Conservation (phyloP, 345 rosid genomes). For the Aethionema arabicum region DNA sequence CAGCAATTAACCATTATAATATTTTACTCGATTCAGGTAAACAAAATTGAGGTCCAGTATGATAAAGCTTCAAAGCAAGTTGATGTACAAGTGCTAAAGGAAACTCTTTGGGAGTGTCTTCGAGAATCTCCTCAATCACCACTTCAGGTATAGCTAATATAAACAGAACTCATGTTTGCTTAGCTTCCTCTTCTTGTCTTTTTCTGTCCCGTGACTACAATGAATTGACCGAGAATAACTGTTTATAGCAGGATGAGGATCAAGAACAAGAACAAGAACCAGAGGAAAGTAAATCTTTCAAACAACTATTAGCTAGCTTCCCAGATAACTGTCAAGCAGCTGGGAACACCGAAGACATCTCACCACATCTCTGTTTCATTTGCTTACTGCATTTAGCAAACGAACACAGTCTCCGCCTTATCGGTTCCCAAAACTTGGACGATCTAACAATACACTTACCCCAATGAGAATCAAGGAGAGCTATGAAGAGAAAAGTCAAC, state of each 20-base stretch:
- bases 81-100: constrained; percentile 81
- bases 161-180: not conserved
- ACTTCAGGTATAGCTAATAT: constrained; percentile 44
- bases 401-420: constrained; percentile 74
- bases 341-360: constrained; percentile 56
- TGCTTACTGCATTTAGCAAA: constrained; percentile 91
- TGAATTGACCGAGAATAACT: constrained; percentile 23
- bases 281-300: constrained; percentile 61
- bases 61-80: constrained; percentile 94
- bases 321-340: constrained; percentile 79
- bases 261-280: constrained; percentile 44
- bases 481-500: constrained; percentile 20
- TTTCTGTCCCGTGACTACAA: not conserved
- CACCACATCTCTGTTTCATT: constrained; percentile 94
- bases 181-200: not conserved
- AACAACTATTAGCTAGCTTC: constrained; percentile 59
- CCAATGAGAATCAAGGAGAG: not conserved
- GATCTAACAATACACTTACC: constrained; percentile 58
- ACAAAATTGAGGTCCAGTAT: constrained; percentile 75
- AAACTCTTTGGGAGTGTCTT: constrained; percentile 77
- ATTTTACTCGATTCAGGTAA: constrained; percentile 44
- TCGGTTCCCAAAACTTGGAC: constrained; percentile 51
- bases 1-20: constrained; percentile 9
- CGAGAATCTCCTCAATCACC: constrained; percentile 50
- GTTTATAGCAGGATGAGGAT: constrained; percentile 31